Conservation (phyloP, 108 stramenopile genomes). For the Cyclotella kingstonii region DNA sequence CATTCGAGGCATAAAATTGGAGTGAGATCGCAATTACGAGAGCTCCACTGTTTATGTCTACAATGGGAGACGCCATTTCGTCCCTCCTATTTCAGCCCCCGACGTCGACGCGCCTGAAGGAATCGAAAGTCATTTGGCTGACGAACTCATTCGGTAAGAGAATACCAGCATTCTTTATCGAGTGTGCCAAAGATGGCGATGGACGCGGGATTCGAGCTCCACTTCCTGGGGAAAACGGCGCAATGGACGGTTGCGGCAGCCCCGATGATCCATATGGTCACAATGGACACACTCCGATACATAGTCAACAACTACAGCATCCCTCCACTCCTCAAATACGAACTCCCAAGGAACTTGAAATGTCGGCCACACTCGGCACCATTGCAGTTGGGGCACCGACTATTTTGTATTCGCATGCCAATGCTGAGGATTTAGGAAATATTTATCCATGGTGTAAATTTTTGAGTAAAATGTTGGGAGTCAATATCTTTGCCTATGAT, state of each 20-base stretch:
- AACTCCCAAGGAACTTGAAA: slow-evolving; percentile 44
- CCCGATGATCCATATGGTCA: no score
- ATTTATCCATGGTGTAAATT: slow-evolving; percentile 92
- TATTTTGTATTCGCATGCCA: slow-evolving; percentile 89
- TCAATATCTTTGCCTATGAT: slow-evolving; percentile 98
- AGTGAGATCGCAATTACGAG: not conserved
- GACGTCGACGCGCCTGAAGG: slow-evolving; percentile 85
- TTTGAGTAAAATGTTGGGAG: slow-evolving; percentile 86
- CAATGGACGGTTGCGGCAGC: no score
- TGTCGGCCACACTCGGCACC: slow-evolving; percentile 12
- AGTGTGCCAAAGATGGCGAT: slow-evolving; percentile 43
- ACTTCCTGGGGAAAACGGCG: slow-evolving; percentile 36
- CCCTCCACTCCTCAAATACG: slow-evolving; percentile 48
- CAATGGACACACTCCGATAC: not conserved
- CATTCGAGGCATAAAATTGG: not conserved
- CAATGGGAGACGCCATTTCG: slow-evolving; percentile 86
- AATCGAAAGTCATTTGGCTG: slow-evolving; percentile 89
- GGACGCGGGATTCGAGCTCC: slow-evolving; percentile 40
- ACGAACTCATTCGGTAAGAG: slow-evolving; percentile 68
- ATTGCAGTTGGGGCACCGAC: slow-evolving; percentile 58
- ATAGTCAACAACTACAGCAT: not conserved
- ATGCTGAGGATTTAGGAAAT: slow-evolving; percentile 93
- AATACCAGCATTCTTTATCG: slow-evolving; percentile 85
- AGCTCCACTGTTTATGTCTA: not conserved
- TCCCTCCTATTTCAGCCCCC: slow-evolving; percentile 89